A percentile compares a stretch with the other conserved stretches of the same genome.
Evolutionary conservation across 1,139 yeast genomes (phyloP).

Genomic region (Scheffersomyces insectosa): DNA sequence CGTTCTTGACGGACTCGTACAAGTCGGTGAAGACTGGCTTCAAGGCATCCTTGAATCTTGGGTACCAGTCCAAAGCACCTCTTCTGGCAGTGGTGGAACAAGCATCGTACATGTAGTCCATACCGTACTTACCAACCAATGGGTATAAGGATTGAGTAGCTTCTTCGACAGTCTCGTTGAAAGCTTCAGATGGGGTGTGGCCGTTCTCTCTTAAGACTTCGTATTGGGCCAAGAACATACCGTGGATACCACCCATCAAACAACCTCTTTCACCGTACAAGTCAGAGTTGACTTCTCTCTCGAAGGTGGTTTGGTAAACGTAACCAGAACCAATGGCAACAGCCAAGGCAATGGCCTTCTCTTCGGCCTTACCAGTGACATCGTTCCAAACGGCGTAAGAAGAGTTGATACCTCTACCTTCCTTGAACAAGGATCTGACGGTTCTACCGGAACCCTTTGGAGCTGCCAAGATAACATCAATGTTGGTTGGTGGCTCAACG

Average conservation of each 20-base stretch:
- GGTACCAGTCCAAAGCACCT: constrained; percentile 99
- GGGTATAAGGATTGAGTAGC: constrained; percentile 99
- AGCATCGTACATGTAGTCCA: constrained; percentile 99
- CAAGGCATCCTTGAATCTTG: constrained; percentile 96
- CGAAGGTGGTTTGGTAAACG: constrained; percentile 99
- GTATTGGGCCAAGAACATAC: constrained; percentile 99
- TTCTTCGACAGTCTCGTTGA: constrained; percentile 99
- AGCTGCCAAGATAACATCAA: constrained; percentile 97
- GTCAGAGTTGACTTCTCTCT: constrained; percentile 98
- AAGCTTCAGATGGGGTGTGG: constrained; percentile 99
- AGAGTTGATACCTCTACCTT: constrained; percentile 99
- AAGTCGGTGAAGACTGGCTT: constrained; percentile 97
- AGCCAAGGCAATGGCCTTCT: constrained; percentile 97
- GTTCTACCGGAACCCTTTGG: constrained; percentile 99
- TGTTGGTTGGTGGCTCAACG: constrained; percentile 91
- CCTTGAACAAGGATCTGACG: constrained; percentile 98
- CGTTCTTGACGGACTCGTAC: constrained; percentile 93
- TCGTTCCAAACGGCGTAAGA: constrained; percentile 99
- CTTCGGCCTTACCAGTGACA: constrained; percentile 98
- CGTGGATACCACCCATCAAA: constrained; percentile 99
- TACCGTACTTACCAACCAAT: constrained; percentile 97
- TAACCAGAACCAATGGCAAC: constrained; percentile 99
- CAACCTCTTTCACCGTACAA: constrained; percentile 99
- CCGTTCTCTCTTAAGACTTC: constrained; percentile 99
- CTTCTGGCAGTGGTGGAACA: constrained; percentile 99